These are phyloP conservation scores for Dissoconium aciculare DNA, from an alignment of 2,329 filamentous ascomycete species.

Conservation along the genomic window DNA sequence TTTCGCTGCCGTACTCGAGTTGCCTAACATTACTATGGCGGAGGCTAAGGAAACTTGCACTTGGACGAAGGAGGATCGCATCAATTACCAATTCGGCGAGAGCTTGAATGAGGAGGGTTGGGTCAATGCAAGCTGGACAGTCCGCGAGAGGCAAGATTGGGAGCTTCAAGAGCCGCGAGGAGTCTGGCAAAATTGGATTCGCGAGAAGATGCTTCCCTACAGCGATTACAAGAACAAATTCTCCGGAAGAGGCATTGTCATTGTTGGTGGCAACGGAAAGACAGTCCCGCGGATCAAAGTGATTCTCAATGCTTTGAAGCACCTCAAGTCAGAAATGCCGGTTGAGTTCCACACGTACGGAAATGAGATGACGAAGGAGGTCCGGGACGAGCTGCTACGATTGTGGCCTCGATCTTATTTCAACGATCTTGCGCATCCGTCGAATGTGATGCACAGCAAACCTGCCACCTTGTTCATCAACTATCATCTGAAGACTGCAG, in stretches of 20 bases:
- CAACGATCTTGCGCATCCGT: constrained; percentile 22
- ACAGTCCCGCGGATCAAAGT: constrained; percentile 16
- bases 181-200: constrained; percentile 14
- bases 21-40: constrained; percentile 1
- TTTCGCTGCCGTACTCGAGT: constrained; percentile 1
- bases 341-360: constrained; percentile 23
- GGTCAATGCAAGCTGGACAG: constrained; percentile 7
- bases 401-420: constrained; percentile 15
- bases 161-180: constrained; percentile 10
- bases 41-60: constrained; percentile 4
- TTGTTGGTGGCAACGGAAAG: constrained; percentile 18
- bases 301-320: constrained; percentile 8
- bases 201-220: constrained; percentile 11
- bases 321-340: constrained; percentile 13
- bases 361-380: constrained; percentile 15
- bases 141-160: constrained; percentile 4
- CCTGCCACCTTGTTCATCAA: not conserved
- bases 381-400: constrained; percentile 8
- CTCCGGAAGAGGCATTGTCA: constrained; percentile 20
- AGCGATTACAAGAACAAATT: constrained; percentile 12
- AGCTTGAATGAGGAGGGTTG: constrained; percentile 14
- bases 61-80: constrained; percentile 1
- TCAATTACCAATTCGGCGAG: constrained; percentile 4
- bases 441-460: constrained; percentile 9
- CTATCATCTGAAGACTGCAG: constrained; percentile 23